Percentiles rank a stretch among this genome's conserved stretches.
Conservation (phyloP, 164 flowering plant genomes). For the Umbellularia californica region DNA sequence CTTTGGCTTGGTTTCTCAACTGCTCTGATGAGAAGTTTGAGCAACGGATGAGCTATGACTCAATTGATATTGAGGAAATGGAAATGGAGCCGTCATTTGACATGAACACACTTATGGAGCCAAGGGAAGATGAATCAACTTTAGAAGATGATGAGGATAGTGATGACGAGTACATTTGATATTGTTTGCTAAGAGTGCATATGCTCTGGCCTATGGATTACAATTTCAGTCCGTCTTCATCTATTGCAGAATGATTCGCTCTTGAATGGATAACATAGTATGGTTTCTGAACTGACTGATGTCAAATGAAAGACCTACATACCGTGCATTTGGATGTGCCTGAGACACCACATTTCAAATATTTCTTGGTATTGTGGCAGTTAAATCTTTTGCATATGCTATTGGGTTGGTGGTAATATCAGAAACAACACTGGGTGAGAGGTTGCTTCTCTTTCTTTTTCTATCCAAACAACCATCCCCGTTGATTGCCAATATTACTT, state of each 20-base stretch:
- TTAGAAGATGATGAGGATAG: conserved; percentile 43
- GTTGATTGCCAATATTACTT: background rate
- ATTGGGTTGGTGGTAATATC: background rate
- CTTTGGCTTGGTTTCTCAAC: conserved; percentile 89
- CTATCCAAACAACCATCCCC: background rate
- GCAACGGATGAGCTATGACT: conserved; percentile 72
- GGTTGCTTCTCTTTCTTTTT: background rate
- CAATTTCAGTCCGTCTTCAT: background rate
- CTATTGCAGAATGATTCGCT: background rate
- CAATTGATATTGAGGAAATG: conserved; percentile 75
- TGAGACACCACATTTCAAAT: background rate
- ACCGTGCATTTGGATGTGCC: background rate
- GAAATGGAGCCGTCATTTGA: conserved; percentile 68
- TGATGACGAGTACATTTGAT: conserved; percentile 37
- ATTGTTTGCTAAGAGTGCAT: background rate
- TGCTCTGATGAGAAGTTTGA: conserved; percentile 82
- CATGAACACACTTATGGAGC: conserved; percentile 53
- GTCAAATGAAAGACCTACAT: background rate
- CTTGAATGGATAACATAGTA: background rate
- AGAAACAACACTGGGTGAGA: background rate
- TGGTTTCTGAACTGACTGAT: background rate
- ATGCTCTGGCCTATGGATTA: background rate
- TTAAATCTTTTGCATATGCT: background rate
- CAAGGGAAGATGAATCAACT: conserved; percentile 51
- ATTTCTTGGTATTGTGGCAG: background rate